Base-by-base conservation (phyloP, 352 stramenopile species). In the Phytophthora brassicae region DNA sequence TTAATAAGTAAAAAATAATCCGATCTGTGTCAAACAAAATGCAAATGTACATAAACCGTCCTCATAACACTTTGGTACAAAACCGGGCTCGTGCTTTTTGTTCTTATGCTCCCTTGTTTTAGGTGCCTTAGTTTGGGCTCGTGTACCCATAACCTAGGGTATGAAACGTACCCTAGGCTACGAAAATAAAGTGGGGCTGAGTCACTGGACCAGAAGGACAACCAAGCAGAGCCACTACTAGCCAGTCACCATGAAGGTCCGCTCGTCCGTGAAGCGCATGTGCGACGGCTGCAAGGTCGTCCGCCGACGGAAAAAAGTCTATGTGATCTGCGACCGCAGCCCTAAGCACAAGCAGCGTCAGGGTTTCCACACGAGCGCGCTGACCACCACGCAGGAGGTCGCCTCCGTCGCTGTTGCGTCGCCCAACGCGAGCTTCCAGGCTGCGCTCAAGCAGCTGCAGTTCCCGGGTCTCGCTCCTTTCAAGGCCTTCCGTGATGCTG, bases 301-400 rank as follows among this genome's bases (percentile, higher is more conserved):
- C 36, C 81, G 84, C 59, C 86, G 90, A 65, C 78, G 85, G 61
- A 70, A 70, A 63, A 93, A 92, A 74, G 79, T 97, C 44, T 96
- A 95, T 52, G 89, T 97, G 45, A 94, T 95, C 70, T 97, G 90
- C 69, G 86, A 95, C 64, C 86, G 85, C 66, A 95, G 86, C 65
- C 87, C 86, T 51, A 94, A 94, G 81, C 90, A 97, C 82, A 97
- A 97, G 84, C 90, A 97, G 76, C 86, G 90, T 56, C 89, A 97
- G 72, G 90, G 90, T n/a, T 90, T 95, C 74, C 84, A 95, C 74
- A 96, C 90, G 20, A 79, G 75, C 56, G 73, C 82, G 33, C 66
- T 73, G 42, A 64, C 64, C 29, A 56, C 70, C 43, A 54, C 67
- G 33, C 61, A 75, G 47, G 54, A 65, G 46, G 54, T 14, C 38